Percentiles rank a stretch among this genome's conserved stretches.
phyloP scores from a whole-genome alignment of 768 basidiomycete genomes.

The Tricholoma furcatifolium region DNA sequence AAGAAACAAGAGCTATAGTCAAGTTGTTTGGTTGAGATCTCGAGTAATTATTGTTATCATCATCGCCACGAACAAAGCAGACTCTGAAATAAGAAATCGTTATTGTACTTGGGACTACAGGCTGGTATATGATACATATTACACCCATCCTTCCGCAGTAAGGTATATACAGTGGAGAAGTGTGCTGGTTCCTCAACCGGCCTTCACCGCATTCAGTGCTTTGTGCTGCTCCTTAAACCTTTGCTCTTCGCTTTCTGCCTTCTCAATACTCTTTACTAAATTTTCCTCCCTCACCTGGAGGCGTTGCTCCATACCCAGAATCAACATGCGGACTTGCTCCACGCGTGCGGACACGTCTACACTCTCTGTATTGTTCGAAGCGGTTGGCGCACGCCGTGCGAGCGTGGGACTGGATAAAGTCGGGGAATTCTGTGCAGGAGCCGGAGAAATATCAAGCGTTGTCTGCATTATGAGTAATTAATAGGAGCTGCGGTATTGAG shows the following conservation, averaged over 20 bases:
- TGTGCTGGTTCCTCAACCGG: neutral
- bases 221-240: constrained; percentile 16
- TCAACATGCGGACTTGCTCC: constrained; percentile 20
- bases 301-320: constrained; percentile 23
- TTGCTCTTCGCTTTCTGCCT: constrained; percentile 15
- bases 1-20: no score
- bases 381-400: constrained; percentile 25
- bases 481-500: constrained; percentile 7
- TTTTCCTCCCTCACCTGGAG: constrained; percentile 22
- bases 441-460: constrained; percentile 31
- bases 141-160: constrained; percentile 6
- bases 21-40: no score
- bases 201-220: constrained; percentile 2
- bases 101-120: no score
- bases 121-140: neutral
- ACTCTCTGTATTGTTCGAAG: constrained; percentile 5
- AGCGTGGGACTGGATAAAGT: constrained; percentile 32
- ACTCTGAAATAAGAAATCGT: no score
- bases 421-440: constrained; percentile 14
- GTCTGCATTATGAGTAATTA: constrained; percentile 19
- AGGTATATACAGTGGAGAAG: constrained; percentile 10
- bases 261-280: constrained; percentile 15
- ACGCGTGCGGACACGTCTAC: constrained; percentile 11
- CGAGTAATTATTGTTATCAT: no score
- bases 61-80: no score